phyloP scores from a whole-genome alignment of 768 basidiomycete genomes.

The Pleurotus sapidus region DNA sequence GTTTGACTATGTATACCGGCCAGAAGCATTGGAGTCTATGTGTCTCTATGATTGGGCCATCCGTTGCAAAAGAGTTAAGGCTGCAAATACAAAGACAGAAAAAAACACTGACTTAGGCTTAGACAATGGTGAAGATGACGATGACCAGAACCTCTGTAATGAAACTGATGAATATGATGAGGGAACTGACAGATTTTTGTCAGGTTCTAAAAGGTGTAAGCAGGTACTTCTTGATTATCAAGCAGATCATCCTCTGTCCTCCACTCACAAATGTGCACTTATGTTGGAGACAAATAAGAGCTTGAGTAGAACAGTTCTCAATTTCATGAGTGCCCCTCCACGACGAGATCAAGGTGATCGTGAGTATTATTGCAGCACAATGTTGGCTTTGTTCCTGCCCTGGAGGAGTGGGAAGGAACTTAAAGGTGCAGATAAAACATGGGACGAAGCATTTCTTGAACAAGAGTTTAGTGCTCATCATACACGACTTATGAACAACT shows the following conservation, averaged over 20 bases:
- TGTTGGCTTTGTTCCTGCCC: constrained; percentile 30
- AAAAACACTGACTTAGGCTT: too few species aligned
- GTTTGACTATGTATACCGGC: constrained; percentile 2
- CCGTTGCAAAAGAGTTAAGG: neutral
- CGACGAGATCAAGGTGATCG: constrained; percentile 25
- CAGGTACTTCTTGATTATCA: too few species aligned
- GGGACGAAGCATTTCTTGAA: constrained; percentile 19
- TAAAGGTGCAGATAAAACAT: constrained; percentile 14
- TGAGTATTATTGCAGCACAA: constrained; percentile 28
- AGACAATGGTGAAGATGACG: too few species aligned
- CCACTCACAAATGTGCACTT: too few species aligned
- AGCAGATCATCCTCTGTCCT: too few species aligned
- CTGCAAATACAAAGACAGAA: too few species aligned
- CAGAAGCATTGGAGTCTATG: constrained; percentile 15
- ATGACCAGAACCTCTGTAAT: too few species aligned
- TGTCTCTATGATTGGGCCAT: constrained; percentile 22
- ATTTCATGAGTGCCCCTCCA: constrained; percentile 29
- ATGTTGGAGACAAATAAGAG: too few species aligned
- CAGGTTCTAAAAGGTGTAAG: too few species aligned
- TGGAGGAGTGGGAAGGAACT: constrained; percentile 26
- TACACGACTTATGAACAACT: constrained; percentile 17
- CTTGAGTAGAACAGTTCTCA: constrained; percentile 15
- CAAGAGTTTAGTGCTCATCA: constrained; percentile 10
- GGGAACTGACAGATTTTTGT: neutral
- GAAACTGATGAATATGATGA: neutral